Evolutionary conservation across 2,329 filamentous ascomycete species (phyloP), one percentile per base, ranked within the genome.

Genomic region (Emmonsia crescens): DNA sequence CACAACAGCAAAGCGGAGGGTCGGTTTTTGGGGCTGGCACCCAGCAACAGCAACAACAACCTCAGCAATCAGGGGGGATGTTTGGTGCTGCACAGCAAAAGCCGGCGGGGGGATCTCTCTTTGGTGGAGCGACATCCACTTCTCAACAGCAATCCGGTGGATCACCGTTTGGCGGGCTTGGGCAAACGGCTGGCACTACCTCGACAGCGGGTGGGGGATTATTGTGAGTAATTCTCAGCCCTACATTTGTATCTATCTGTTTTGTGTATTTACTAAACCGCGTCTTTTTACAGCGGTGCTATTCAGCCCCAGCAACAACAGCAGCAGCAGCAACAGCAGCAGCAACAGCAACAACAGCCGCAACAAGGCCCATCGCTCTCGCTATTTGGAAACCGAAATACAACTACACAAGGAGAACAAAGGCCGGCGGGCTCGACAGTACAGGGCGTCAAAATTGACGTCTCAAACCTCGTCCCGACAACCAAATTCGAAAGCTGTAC

Each of bases 401-500:
- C 70, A 21, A 62, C 68, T 5, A 63, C 69, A 31, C 71, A 65
- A 38, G 71, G 68, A 61, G 67, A 70, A 27, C 67, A 72, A 27
- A 73, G 68, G 65, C 69, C 72, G 9, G 65, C 70, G 31, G 64
- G 66, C 9, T 67, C 66, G 3, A 73, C 70, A 2, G 73, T 77
- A 19, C 85, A 87, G 0, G 89, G 88, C 21, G 88, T 91, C 21
- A 87, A 89, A 69, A 89, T 96, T 68, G 89, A 94, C 74, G 76
- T 89, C 59, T 84, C 84, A 68, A 89, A 89, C 71, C 80, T 97
- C 63, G 85, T 91, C 59, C 88, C 89, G 19, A 96, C 92, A 0
- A 96, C 91, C 3, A 89, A 94, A 64, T 96, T 94, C 78, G 90
- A 91, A 71, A 93, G 96, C 74, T 86, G 96, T 33, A 85, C 89